These are phyloP conservation scores for Giardia muris DNA, from an alignment of 208 protist genomes.

Conservation along the genomic window DNA sequence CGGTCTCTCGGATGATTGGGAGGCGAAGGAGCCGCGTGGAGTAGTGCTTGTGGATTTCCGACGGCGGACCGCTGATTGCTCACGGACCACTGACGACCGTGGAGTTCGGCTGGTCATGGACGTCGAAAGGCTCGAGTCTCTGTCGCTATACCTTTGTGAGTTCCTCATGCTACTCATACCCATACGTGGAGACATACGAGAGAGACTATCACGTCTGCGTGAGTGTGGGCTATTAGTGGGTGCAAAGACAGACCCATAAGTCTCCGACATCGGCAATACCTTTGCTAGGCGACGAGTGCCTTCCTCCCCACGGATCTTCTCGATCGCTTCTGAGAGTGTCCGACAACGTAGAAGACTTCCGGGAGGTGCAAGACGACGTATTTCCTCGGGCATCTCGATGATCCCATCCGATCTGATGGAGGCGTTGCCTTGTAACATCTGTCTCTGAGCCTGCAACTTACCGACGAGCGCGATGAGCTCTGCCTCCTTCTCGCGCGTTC, in stretches of 20 bases:
- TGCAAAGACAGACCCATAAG: not conserved
- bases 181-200: too few relatives aligned
- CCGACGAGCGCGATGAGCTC: not conserved
- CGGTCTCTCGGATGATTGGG: too few relatives aligned
- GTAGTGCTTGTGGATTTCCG: too few relatives aligned
- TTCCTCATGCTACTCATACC: too few relatives aligned
- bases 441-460: not conserved
- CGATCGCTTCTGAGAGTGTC: not conserved
- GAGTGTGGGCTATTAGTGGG: not conserved
- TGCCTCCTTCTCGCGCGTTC: not conserved
- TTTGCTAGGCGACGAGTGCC: not conserved
- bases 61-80: too few relatives aligned
- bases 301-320: not conserved
- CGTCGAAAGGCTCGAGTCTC: too few relatives aligned
- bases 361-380: not conserved
- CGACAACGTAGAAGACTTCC: not conserved
- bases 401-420: not conserved
- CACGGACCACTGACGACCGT: too few relatives aligned
- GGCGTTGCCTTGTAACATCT: not conserved
- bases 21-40: too few relatives aligned
- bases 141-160: too few relatives aligned
- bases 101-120: too few relatives aligned
- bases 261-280: not conserved
- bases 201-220: too few relatives aligned
- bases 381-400: not conserved